phyloP scores from a whole-genome alignment of 805 yeast species.

The Zygoascus flipseniorum region DNA sequence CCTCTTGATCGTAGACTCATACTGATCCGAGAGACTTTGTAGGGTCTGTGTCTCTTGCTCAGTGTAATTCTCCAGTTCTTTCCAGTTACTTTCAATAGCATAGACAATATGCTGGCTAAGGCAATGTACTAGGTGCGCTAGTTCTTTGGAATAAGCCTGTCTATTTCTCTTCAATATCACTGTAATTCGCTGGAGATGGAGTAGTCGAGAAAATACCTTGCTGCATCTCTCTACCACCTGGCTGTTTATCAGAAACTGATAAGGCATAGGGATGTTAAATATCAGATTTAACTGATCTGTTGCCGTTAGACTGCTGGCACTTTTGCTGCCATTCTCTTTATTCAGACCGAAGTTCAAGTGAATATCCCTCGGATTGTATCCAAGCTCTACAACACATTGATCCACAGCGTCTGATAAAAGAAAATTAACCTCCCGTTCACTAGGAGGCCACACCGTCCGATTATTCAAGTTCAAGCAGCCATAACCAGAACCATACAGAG shows the following conservation, averaged over 20 bases:
- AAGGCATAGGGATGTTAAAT: constrained; percentile 9
- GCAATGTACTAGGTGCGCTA: background rate
- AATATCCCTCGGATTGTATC: constrained; percentile 1
- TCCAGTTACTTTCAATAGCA: background rate
- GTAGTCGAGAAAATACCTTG: constrained; percentile 3
- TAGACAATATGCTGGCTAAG: background rate
- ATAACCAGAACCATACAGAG: background rate
- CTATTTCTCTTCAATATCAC: background rate
- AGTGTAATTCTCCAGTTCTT: background rate
- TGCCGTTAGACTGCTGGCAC: background rate
- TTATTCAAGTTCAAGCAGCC: background rate
- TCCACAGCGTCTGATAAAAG: constrained; percentile 6
- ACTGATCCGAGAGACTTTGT: background rate
- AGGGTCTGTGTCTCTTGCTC: background rate
- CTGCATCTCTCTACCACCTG: background rate
- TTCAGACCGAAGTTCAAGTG: constrained; percentile 4
- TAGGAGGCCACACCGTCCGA: background rate
- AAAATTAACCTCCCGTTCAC: background rate
- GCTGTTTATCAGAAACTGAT: constrained; percentile 4
- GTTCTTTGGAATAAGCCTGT: background rate
- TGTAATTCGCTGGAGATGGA: background rate
- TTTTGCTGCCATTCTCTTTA: background rate
- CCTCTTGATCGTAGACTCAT: background rate
- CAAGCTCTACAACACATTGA: background rate
- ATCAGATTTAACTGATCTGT: constrained; percentile 5